Conservation (phyloP, 2,329 filamentous ascomycete genomes). For the Scedosporium minutisporum region DNA sequence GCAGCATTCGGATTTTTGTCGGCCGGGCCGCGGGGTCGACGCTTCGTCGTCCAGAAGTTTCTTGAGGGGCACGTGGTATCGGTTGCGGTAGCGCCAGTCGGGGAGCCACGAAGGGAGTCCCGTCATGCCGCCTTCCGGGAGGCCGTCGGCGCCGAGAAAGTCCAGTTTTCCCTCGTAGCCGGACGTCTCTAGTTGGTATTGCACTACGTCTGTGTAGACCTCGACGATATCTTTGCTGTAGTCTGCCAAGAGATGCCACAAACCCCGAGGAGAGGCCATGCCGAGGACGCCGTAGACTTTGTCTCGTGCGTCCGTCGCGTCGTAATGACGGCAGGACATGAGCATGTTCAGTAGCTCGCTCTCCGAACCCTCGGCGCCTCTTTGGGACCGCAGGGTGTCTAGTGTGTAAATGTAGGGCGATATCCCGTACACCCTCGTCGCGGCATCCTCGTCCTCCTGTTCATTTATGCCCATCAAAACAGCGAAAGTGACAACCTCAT, state of each 20-base stretch:
- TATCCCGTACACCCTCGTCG: conserved; percentile 10
- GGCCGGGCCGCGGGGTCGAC: conserved; percentile 4
- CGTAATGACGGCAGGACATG: conserved; percentile 10
- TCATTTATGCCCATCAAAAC: conserved; percentile 10
- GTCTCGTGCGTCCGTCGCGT: conserved; percentile 15
- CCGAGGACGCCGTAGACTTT: conserved; percentile 17
- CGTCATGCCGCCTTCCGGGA: conserved; percentile 13
- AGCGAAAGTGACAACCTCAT: conserved; percentile 9
- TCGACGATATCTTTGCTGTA: conserved; percentile 15
- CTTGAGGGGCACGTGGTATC: conserved; percentile 11
- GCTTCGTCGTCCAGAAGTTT: conserved; percentile 10
- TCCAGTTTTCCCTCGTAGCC: conserved; percentile 10
- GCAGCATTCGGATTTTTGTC: background rate
- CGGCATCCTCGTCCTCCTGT: conserved; percentile 10
- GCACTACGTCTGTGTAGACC: conserved; percentile 15
- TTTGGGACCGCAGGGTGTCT: conserved; percentile 8
- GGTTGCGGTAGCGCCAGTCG: conserved; percentile 11
- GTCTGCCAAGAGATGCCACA: conserved; percentile 8
- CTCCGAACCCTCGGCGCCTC: conserved; percentile 2
- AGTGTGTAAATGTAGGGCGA: conserved; percentile 11
- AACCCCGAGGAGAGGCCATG: conserved; percentile 9
- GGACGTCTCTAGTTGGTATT: conserved; percentile 9
- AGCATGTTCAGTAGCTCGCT: conserved; percentile 9
- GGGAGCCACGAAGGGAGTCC: conserved; percentile 12
- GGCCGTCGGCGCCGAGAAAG: conserved; percentile 11